These are phyloP conservation scores for Daedalea quercina DNA, from an alignment of 768 basidiomycete species.

Conservation along the genomic window DNA sequence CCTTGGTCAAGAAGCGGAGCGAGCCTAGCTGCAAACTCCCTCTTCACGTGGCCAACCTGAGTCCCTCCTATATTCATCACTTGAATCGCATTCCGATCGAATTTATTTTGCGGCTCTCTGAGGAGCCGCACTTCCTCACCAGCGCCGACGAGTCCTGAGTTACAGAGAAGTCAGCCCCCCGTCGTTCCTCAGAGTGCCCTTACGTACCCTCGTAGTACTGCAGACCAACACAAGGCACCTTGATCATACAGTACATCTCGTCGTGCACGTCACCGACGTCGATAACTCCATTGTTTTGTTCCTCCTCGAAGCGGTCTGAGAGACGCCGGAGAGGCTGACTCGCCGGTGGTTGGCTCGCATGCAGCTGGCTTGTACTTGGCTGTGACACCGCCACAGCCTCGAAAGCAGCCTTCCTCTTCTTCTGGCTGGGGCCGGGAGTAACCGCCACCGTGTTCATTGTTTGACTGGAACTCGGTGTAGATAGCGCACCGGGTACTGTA, in stretches of 20 bases:
- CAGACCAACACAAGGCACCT: slow-evolving; percentile 69
- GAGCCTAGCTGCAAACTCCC: slow-evolving; percentile 47
- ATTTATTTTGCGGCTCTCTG: slow-evolving; percentile 59
- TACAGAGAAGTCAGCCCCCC: not conserved
- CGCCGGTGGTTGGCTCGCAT: slow-evolving; percentile 6
- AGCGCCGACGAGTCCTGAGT: slow-evolving; percentile 59
- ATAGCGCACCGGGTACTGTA: not conserved
- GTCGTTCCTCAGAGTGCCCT: not conserved
- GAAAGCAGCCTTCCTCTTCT: slow-evolving; percentile 38
- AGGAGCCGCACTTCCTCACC: slow-evolving; percentile 71
- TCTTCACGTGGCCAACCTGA: slow-evolving; percentile 81
- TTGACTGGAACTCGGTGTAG: not conserved
- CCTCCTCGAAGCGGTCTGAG: slow-evolving; percentile 25
- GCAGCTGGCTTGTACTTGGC: slow-evolving; percentile 10
- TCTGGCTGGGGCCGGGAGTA: slow-evolving; percentile 25
- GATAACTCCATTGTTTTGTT: slow-evolving; percentile 29
- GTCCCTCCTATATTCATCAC: slow-evolving; percentile 68
- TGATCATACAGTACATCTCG: slow-evolving; percentile 58
- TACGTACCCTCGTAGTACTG: slow-evolving; percentile 69
- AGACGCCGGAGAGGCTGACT: slow-evolving; percentile 11
- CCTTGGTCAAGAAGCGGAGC: slow-evolving; percentile 65
- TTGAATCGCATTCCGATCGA: slow-evolving; percentile 77
- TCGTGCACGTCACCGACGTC: slow-evolving; percentile 46
- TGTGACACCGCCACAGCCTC: slow-evolving; percentile 17
- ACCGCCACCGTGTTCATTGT: not conserved